Evolutionary conservation across 225 moss, liverwort and hornwort genomes (phyloP), one percentile per base, ranked within the genome.

Genomic region (Pleurozium schreberi): DNA sequence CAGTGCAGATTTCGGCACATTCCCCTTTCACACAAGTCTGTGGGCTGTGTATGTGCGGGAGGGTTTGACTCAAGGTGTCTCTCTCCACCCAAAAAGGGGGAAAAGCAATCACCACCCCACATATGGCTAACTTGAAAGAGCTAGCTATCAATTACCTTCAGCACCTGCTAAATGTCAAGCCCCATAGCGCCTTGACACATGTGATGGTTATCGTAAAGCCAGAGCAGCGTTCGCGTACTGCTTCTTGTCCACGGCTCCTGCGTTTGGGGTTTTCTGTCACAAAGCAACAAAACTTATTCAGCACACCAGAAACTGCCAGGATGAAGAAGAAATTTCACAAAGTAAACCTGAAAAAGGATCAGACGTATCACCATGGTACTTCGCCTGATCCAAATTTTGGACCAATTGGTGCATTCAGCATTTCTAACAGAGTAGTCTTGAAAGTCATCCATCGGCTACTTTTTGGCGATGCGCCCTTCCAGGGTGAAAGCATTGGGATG

Each of bases 121-220:
- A 19, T 53, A 61, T 80, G 47, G 38, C 53, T 84, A 79, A 47
- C 78, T 57, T 57, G 38, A 57, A n/a, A 55, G 55, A 65, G 63
- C 23, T n/a, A 68, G 40, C 81, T 33, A 52, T 7, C 70, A 70
- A 53, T 36, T 60, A 25, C 31, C 78, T 64, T 50, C 4, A 77
- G 84, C 81, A 27, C 67, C 67, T 85, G 74, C 84, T 65, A 50
- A 85, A 58, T 60, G 81, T 88, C 82, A 91, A 69, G 92, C 92
- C 61, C 92, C 93, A 93, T 89, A 50, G 93, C 88, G 38, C 90
- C 93, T 80, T 91, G 92, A 65, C 87, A 90, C 67, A 92, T 57
- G 82, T 79, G 90, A 69, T 84, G 90, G 66, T 55, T 90, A 40
- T 57, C 88, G 67, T 83, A 88, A n/a, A 45, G 88, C 38, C 28